Evolutionary conservation across 208 protist species (phyloP), one percentile per base, ranked within the genome.

Genomic region (Trypanosoma mega): DNA sequence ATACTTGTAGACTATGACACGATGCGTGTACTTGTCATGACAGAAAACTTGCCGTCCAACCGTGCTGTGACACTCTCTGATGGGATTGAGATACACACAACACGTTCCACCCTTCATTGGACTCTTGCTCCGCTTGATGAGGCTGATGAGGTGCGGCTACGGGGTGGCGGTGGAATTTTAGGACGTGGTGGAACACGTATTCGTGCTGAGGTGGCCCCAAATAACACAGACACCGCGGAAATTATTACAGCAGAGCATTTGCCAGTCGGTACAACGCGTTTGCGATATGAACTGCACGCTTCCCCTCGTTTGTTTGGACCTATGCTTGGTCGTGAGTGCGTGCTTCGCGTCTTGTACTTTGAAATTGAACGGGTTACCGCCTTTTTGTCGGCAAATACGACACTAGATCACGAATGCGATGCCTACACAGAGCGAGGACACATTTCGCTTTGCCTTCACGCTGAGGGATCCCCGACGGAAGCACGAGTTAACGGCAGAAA

Each of bases 361-460:
- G 61, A 75, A 46, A 74, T 96, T 39, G 83, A 96, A 72, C 89
- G 89, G 0, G 82, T 96, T 14, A 85, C 85, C 0, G 85, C 85
- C 9, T 92, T 78, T 65, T 51, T 96, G 4, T 77, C 80, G 11
- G 82, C 74, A 18, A 67, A 78, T 18, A 92, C 80, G 8, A 78
- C 71, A 9, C 71, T 89, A 26, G 75, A 85, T 65, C 89, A 96
- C 68, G 89, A 96, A 71, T 96, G 89, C 52, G 85, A 92, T 53
- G 82, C 73, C n/a, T 96, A 96, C 72, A 89, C 77, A 20, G 80
- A 84, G 5, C 14, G 56, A 21, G 82, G 80, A 3, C 53, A 61
- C 39, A 74, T 95, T 33, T 82, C 80, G 12, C 74, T 95, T 41
- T 95, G 89, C 61, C 66, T 95, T 21, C 80, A 90, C 58, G 78